Evolutionary conservation across 805 yeast species (phyloP).

Genomic region (Saccharomyces mikatae): DNA sequence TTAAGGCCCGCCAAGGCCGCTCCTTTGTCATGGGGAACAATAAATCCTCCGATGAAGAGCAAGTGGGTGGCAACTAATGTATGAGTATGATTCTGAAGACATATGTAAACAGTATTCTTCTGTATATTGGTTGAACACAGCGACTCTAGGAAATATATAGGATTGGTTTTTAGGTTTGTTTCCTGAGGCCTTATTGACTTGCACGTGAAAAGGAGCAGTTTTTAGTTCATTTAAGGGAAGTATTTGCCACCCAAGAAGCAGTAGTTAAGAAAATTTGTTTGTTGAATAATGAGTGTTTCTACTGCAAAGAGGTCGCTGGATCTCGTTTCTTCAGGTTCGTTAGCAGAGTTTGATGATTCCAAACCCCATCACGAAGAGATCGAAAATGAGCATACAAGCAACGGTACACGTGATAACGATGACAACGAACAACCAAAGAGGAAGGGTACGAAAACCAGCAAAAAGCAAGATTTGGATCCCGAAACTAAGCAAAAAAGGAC

Average conservation of each 20-base stretch:
- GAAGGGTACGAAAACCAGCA: slow-evolving; percentile 48
- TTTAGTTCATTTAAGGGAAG: not conserved
- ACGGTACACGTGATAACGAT: not conserved
- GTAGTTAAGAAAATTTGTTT: not conserved
- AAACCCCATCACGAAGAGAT: not conserved
- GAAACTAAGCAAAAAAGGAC: slow-evolving; percentile 84
- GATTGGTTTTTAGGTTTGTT: not conserved
- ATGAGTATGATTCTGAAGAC: not conserved
- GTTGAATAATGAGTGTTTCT: slow-evolving; percentile 7
- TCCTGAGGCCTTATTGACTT: not conserved
- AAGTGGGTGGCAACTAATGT: not conserved
- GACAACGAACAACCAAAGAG: slow-evolving; percentile 6
- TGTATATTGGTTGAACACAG: not conserved
- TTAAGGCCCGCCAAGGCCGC: not conserved
- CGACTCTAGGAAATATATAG: not conserved
- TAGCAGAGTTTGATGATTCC: not conserved
- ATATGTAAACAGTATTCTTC: not conserved
- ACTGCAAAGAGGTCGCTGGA: slow-evolving; percentile 16
- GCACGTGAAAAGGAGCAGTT: not conserved
- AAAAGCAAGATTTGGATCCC: slow-evolving; percentile 61
- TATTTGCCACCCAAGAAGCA: not conserved
- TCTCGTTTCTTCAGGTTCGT: slow-evolving; percentile 1
- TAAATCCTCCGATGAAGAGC: not conserved
- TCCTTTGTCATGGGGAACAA: not conserved
- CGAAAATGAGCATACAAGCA: not conserved